Evolutionary conservation across 768 basidiomycete species (phyloP).

Genomic region (Tulasnella sp.): DNA sequence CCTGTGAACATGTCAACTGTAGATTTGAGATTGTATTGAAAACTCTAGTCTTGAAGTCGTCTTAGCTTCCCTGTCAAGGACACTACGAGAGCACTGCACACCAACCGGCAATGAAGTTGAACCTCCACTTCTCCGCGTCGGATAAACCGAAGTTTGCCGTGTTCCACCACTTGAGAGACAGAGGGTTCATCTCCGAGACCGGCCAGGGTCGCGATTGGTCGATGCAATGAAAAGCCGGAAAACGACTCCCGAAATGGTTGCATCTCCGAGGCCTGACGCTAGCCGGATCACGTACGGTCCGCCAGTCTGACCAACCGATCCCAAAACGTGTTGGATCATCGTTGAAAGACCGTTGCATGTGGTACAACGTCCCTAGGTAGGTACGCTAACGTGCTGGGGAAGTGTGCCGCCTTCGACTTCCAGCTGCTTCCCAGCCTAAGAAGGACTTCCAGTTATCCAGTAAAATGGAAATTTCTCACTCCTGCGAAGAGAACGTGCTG

Average conservation of each 20-base stretch:
- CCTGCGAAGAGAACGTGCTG: neutral
- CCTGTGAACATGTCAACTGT: neutral
- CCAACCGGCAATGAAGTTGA: neutral
- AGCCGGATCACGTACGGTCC: neutral
- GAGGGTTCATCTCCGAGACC: neutral
- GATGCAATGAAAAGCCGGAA: neutral
- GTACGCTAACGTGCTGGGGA: neutral
- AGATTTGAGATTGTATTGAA: neutral
- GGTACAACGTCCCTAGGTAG: neutral
- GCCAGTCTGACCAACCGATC: neutral
- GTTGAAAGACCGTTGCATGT: neutral
- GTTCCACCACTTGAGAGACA: neutral
- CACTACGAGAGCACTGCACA: neutral
- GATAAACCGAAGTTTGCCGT: neutral
- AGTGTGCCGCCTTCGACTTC: neutral
- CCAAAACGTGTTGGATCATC: neutral
- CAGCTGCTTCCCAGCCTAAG: neutral
- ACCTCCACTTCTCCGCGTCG: slow-evolving; percentile 2
- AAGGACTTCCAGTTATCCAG: neutral
- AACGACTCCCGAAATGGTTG: neutral
- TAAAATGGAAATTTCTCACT: neutral
- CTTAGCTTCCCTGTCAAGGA: neutral
- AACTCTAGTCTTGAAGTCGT: neutral
- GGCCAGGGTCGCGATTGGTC: neutral
- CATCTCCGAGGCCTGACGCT: neutral